Conservation (phyloP, 441 rosid genomes). For the Adansonia grandidieri region DNA sequence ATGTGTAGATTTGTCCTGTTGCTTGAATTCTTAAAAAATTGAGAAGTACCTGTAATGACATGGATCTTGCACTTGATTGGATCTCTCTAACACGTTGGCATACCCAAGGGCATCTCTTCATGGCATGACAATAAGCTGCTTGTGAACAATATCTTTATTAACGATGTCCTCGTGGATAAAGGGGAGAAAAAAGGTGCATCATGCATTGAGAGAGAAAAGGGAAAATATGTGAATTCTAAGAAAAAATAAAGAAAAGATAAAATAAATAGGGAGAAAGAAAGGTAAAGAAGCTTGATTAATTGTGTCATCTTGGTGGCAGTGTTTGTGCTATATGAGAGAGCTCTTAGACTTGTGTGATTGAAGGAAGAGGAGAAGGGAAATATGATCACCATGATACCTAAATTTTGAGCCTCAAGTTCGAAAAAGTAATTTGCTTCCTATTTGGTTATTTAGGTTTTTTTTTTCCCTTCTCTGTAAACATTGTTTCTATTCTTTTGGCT, state of each 20-base stretch:
- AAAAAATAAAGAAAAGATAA: not conserved
- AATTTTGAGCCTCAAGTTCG: not conserved
- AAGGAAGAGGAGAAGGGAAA: not conserved
- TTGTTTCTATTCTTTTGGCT: not conserved
- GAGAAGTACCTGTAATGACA: conserved; percentile 3
- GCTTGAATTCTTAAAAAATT: not conserved
- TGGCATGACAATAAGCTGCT: not conserved
- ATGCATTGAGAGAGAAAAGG: not conserved
- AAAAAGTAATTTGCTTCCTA: not conserved
- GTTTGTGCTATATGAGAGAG: not conserved
- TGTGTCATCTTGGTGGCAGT: not conserved
- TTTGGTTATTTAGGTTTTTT: conserved; percentile 11
- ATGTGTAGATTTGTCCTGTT: not conserved
- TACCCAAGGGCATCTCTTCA: not conserved
- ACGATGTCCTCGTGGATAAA: not conserved
- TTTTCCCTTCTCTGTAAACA: not conserved
- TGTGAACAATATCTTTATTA: not conserved
- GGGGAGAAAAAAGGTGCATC: not conserved
- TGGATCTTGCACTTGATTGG: not conserved
- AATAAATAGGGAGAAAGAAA: not conserved
- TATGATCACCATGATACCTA: not conserved
- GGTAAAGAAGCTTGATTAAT: not conserved
- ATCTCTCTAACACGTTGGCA: not conserved
- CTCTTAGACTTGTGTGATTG: conserved; percentile 9
- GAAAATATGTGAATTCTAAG: not conserved